phyloP scores from a whole-genome alignment of 2,329 filamentous ascomycete species.

The Nemania diffusa region DNA sequence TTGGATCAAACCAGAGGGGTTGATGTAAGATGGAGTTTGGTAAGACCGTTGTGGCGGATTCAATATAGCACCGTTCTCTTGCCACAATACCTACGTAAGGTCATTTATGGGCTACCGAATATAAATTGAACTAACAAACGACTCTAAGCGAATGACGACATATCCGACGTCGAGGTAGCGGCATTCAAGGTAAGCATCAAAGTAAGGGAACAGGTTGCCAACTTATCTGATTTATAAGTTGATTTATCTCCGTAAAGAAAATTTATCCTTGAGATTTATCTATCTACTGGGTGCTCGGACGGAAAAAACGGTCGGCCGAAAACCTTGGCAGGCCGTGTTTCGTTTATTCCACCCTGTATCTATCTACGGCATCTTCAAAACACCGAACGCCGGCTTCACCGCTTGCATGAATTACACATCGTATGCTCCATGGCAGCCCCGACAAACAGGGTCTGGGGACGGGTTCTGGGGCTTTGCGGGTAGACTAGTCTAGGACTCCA shows the following conservation, averaged over 20 bases:
- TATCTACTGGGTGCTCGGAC: background rate
- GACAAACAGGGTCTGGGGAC: background rate
- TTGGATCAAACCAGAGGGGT: constrained; percentile 11
- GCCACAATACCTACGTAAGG: background rate
- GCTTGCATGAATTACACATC: background rate
- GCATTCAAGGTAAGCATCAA: too few species aligned
- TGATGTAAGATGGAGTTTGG: background rate
- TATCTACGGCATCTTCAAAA: background rate
- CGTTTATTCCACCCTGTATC: background rate
- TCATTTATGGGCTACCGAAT: background rate
- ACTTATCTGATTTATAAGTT: too few species aligned
- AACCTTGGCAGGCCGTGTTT: background rate
- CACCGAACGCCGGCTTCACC: constrained; percentile 3
- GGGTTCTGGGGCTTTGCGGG: background rate
- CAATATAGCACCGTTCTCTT: background rate
- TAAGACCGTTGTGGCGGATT: background rate
- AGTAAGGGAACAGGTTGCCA: too few species aligned
- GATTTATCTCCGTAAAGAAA: background rate
- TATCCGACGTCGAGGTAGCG: too few species aligned
- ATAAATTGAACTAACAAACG: background rate
- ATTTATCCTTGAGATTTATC: background rate
- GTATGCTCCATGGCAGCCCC: background rate
- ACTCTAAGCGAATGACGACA: too few species aligned
- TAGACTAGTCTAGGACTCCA: constrained; percentile 1
- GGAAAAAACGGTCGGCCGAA: constrained; percentile 4